These are phyloP conservation scores for sweet orange (Citrus sinensis) DNA, from an alignment of 345 rosid species.

Conservation along the genomic window DVS_A1.0 CM039169.1:32109001-32109500, in stretches of 20 bases:
- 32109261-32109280: conserved; percentile 55
- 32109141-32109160: conserved; percentile 55
- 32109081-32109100: conserved; percentile 93
- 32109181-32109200: neutral
- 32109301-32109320: conserved; percentile 82
- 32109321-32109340: conserved; percentile 80
- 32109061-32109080: conserved; percentile 93
- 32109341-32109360: conserved; percentile 91
- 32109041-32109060: conserved; percentile 86
- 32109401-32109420: conserved; percentile 90
- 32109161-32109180: neutral
- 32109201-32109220: neutral
- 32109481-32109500: neutral
- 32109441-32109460: neutral
- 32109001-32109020: conserved; percentile 58
- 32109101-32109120: conserved; percentile 66
- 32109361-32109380: conserved; percentile 96
- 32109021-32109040: conserved; percentile 83
- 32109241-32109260: conserved; percentile 50
- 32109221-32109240: neutral
- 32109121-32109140: conserved; percentile 41
- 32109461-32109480: neutral
- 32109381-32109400: conserved; percentile 88
- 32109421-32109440: neutral
- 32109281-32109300: conserved; percentile 88